Base-by-base conservation (phyloP, 192 early-diverging fungal species). In the Mortierella claussenii region DNA sequence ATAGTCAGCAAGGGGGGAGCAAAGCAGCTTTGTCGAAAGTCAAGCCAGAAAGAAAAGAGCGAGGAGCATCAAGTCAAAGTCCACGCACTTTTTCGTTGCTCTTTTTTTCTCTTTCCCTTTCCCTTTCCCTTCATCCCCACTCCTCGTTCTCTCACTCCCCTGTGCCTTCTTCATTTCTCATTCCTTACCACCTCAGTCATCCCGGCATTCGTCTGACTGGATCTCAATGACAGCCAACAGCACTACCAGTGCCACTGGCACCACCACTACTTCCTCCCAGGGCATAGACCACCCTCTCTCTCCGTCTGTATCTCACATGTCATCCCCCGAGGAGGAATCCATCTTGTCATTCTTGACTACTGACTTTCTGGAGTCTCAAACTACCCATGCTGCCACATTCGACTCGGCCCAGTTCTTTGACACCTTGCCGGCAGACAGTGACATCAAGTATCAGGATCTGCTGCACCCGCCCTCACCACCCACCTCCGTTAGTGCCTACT, bases 261-360 rank as follows among this genome's bases (percentile, higher is more conserved):
- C 37, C 7, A 40, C 37, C 37, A 10, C 37, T 13, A 40, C 37
- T 40, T 7, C 37, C 37, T 10, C 7, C 37, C 8, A 13, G 13
- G 27, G 26, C 27, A 52, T 28, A 17, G 24, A 52, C 21, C 18
- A 17, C 23, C 18, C 50, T n/a, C n/a, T n/a, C n/a, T n/a, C n/a
- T n/a, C n/a, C n/a, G n/a, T n/a, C n/a, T n/a, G n/a, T n/a, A 30
- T 52, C 49, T 6, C 28, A 52, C 20, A 52, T 28, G 3, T 27
- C 63, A 49, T 55, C 61, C 28, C 44, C 43, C 54, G 73, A 76
- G 65, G 71, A 75, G 18, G 73, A 76, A 31, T 76, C 73, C 21
- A 76, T 76, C 53, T 59, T 76, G 27, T 76, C 73, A 21, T 76
- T 76, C 34, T 59, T 76, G 53, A 76, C 73, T 23, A 62, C 64